These are phyloP conservation scores for Aegilops tauschii DNA, from an alignment of 176 grass and related monocot genomes.

Conservation along the genomic window DNA sequence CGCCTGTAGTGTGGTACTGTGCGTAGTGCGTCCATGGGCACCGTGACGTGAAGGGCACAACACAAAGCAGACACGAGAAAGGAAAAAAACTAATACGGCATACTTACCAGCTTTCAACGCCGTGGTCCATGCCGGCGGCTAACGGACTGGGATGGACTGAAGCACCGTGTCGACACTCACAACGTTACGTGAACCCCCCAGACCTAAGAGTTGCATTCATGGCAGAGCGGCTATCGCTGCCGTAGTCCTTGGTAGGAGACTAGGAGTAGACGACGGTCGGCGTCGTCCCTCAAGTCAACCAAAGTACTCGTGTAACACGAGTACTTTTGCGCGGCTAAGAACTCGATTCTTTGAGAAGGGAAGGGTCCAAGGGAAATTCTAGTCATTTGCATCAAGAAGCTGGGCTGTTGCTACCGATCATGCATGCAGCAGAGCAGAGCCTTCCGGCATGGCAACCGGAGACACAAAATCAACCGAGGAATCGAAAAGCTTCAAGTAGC, in stretches of 20 bases:
- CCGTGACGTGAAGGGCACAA: conserved; percentile 2
- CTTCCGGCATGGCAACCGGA: background rate
- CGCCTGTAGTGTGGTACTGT: background rate
- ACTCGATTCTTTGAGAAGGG: background rate
- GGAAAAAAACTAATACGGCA: background rate
- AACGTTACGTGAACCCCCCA: too few relatives aligned
- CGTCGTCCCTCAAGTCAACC: background rate
- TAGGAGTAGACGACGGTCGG: background rate
- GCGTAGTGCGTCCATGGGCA: background rate
- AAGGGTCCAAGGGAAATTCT: background rate
- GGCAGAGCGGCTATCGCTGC: background rate
- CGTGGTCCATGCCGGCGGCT: conserved; percentile 24
- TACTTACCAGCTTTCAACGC: background rate
- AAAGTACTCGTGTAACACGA: background rate
- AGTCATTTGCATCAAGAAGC: background rate
- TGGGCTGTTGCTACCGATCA: background rate
- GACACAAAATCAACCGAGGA: background rate
- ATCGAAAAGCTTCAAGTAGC: background rate
- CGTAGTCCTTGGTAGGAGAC: background rate
- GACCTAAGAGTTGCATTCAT: background rate
- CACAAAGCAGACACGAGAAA: background rate
- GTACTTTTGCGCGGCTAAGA: background rate
- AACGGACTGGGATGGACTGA: background rate
- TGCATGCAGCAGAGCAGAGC: too few relatives aligned
- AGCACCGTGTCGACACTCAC: background rate